Conservation (phyloP, 1,284 basidiomycete species). For the Macrocybe sp. region DNA sequence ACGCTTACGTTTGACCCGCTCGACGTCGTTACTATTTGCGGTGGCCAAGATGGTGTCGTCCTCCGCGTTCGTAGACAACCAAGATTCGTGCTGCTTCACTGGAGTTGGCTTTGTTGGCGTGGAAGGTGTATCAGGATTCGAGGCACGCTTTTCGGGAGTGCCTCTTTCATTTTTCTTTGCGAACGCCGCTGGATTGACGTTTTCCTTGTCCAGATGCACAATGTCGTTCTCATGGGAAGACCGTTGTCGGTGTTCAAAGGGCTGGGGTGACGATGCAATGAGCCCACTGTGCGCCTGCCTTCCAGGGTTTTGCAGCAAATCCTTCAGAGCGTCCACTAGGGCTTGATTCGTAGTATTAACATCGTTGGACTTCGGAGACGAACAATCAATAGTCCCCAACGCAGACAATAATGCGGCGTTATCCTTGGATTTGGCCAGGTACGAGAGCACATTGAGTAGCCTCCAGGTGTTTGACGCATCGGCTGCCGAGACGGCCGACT, state of each 20-base stretch:
- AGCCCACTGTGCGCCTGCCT: no score
- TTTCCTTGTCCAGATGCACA: conserved; percentile 56
- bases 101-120: conserved; percentile 14
- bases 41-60: not conserved
- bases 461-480: conserved; percentile 18
- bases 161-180: conserved; percentile 26
- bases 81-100: conserved; percentile 11
- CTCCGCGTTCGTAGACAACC: no score
- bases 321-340: conserved; percentile 33
- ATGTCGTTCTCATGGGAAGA: conserved; percentile 37
- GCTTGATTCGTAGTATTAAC: conserved; percentile 24
- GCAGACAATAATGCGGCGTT: conserved; percentile 32
- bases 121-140: conserved; percentile 21
- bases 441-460: no score
- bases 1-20: conserved; percentile 39
- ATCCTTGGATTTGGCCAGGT: no score
- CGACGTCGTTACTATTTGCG: not conserved
- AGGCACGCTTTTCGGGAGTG: not conserved
- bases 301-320: conserved; percentile 20
- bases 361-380: conserved; percentile 10
- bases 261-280: not conserved
- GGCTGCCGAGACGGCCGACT: not conserved
- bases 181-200: conserved; percentile 50
- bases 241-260: not conserved
- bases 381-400: conserved; percentile 31